These are phyloP conservation scores for Diaporthe sp. DNA, from an alignment of 2,329 filamentous ascomycete genomes.

Conservation along the genomic window DNA sequence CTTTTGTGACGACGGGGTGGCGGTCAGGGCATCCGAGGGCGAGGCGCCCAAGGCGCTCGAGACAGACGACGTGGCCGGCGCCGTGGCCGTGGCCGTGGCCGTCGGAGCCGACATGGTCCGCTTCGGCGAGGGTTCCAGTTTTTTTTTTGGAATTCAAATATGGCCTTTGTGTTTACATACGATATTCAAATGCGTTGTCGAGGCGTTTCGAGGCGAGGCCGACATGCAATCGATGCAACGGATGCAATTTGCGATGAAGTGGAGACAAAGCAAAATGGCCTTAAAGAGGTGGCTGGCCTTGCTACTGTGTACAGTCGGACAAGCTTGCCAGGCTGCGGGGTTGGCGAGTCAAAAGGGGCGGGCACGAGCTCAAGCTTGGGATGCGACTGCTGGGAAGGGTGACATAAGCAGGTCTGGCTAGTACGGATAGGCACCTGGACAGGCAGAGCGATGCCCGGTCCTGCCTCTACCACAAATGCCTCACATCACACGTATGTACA, in stretches of 20 bases:
- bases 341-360: slow-evolving; percentile 31
- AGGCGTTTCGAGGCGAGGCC: slow-evolving; percentile 27
- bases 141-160: slow-evolving; percentile 6
- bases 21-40: slow-evolving; percentile 25
- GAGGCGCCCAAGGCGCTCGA: slow-evolving; percentile 36
- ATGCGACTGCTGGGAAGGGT: slow-evolving; percentile 10
- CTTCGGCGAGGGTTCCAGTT: slow-evolving; percentile 31
- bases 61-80: slow-evolving; percentile 35
- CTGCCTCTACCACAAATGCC: neutral
- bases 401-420: slow-evolving; percentile 13
- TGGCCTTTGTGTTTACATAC: neutral
- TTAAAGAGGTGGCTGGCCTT: slow-evolving; percentile 38
- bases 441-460: neutral
- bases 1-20: slow-evolving; percentile 45
- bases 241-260: slow-evolving; percentile 40
- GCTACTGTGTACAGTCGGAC: slow-evolving; percentile 24
- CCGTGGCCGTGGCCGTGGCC: slow-evolving; percentile 35
- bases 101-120: slow-evolving; percentile 38
- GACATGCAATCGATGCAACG: slow-evolving; percentile 39
- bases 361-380: neutral
- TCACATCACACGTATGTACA: too few species aligned
- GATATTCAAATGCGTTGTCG: slow-evolving; percentile 31
- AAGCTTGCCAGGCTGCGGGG: slow-evolving; percentile 31
- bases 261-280: slow-evolving; percentile 30
- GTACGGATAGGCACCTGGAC: too few species aligned